These are phyloP conservation scores for Rhododendron molle DNA, from an alignment of 148 eudicot genomes.

Conservation along the genomic window DNA sequence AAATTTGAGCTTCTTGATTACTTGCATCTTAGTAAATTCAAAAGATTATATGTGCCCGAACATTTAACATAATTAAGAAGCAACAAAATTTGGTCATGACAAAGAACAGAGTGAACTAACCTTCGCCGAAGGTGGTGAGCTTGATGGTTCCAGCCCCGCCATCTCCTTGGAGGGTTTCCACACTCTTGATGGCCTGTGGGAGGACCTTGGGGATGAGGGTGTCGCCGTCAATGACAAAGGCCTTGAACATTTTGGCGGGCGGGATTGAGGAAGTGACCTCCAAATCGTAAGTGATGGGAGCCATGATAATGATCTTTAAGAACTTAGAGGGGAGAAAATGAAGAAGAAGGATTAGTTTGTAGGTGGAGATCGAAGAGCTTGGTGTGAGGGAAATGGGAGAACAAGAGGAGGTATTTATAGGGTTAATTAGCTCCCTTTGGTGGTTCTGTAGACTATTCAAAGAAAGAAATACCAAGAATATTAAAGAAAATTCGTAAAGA, in stretches of 20 bases:
- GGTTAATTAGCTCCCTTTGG: too few relatives aligned
- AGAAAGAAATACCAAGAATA: too few relatives aligned
- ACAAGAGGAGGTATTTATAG: too few relatives aligned
- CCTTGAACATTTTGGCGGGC: slow-evolving; percentile 21
- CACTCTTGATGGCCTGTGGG: slow-evolving; percentile 26
- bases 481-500: too few relatives aligned
- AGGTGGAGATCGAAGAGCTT: too few relatives aligned
- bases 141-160: slow-evolving; percentile 23
- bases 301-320: slow-evolving; percentile 11
- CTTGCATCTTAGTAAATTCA: background rate
- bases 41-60: background rate
- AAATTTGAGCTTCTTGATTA: background rate
- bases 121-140: slow-evolving; percentile 24
- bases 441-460: too few relatives aligned
- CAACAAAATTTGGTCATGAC: background rate
- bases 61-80: background rate
- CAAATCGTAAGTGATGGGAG: slow-evolving; percentile 15
- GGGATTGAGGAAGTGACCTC: slow-evolving; percentile 25
- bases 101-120: slow-evolving; percentile 2
- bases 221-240: slow-evolving; percentile 23
- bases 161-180: slow-evolving; percentile 13
- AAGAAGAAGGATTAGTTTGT: too few relatives aligned
- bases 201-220: slow-evolving; percentile 30
- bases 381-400: too few relatives aligned
- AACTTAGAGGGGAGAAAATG: too few relatives aligned